Evolutionary conservation across 2,329 filamentous ascomycete species (phyloP), one percentile per base, ranked within the genome.

Genomic region (Colletotrichum tanaceti): DNA sequence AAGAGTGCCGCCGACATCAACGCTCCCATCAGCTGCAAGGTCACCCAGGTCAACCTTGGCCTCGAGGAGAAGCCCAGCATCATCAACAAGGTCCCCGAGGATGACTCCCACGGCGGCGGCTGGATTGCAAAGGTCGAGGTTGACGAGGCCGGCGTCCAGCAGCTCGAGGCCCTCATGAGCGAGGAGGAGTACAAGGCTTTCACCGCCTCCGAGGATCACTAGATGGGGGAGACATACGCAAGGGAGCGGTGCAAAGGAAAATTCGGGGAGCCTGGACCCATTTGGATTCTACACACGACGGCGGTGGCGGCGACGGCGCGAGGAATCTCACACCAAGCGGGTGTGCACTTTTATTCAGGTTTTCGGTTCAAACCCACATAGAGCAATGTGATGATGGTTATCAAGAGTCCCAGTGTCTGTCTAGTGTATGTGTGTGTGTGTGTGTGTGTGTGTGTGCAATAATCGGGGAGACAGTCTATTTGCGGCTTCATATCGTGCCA

Each of bases 1-100:
- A 99, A 99, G 87, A 96, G 92, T 71, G 96, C 96, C n/a, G 95
- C 93, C 72, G 96, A 99, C 79, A 97, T 99, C 85, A 91, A 97
- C 83, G 90, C 93, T 16, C 96, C 96, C 20, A 87, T 98, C 73
- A 83, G 86, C 60, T 95, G 95, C 77, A 91, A 84, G 73, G 89
- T 99, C 70, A 86, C 88, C 44, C 88, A 91, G 76, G 85, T 90
- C 75, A 99, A 99, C 84, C 77, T 77, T 13, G 77, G 84, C 69
- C 87, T 99, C 71, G 92, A 97, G 80, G 91, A 96, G 80, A 94
- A 92, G 84, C 95, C 96, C 24, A 88, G 88, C 69, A 90, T 87
- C 64, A 94, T 99, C 83, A 99, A 98, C 85, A 87, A 93, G 82
- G 91, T 93, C 59, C 92, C 96, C 52, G 96, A 99, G 86, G 88